Percentiles rank a stretch among this genome's conserved stretches.
These are phyloP conservation scores for Posidonia oceanica DNA, from an alignment of 116 monocot genomes.

Conservation along the genomic window DNA sequence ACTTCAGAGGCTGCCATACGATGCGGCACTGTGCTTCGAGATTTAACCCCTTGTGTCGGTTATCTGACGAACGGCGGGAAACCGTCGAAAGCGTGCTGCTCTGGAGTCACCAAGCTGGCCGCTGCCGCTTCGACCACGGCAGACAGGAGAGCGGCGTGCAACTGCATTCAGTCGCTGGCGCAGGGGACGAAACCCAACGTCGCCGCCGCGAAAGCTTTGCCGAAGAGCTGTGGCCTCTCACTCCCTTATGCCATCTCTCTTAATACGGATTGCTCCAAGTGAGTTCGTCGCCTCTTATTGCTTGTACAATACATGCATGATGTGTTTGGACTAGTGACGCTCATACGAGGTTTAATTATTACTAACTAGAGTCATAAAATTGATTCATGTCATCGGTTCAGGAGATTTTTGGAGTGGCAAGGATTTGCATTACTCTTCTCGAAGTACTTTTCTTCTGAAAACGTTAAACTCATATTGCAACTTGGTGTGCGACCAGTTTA, in stretches of 20 bases:
- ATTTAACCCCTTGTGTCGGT: constrained; percentile 7
- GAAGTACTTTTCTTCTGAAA: too few relatives aligned
- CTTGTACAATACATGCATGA: background rate
- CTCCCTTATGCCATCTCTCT: constrained; percentile 6
- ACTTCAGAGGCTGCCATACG: constrained; percentile 1
- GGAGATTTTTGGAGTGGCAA: too few relatives aligned
- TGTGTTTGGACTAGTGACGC: background rate
- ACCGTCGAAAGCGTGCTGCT: constrained; percentile 12
- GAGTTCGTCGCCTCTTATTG: background rate
- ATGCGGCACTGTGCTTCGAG: constrained; percentile 10
- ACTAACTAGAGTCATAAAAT: too few relatives aligned
- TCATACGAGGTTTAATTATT: too few relatives aligned
- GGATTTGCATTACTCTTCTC: too few relatives aligned
- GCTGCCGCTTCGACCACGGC: constrained; percentile 10
- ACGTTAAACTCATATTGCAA: too few relatives aligned
- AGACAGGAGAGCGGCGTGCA: constrained; percentile 22
- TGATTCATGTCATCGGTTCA: too few relatives aligned
- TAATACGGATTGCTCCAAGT: constrained; percentile 11
- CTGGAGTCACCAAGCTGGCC: constrained; percentile 17
- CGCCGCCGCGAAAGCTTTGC: constrained; percentile 15
- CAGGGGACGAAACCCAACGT: background rate
- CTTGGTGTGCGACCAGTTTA: too few relatives aligned
- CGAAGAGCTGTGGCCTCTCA: constrained; percentile 21
- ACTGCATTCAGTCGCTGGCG: constrained; percentile 17
- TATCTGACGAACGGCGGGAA: constrained; percentile 4